Base-by-base conservation (phyloP, 208 protist genomes). In the Trypanosoma theileri region DNA sequence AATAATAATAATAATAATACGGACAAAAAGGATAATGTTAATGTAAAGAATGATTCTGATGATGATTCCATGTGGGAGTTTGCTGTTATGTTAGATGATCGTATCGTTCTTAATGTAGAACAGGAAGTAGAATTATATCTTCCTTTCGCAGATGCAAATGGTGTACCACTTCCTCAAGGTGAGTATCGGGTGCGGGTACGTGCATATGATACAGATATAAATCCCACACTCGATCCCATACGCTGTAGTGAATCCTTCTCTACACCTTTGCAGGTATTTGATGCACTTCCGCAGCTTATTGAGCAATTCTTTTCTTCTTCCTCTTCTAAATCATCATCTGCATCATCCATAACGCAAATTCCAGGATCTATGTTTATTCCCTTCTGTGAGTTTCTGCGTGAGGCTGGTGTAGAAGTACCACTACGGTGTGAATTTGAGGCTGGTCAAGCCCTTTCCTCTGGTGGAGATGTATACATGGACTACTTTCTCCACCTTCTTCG, bases 21-120 rank as follows among this genome's bases (percentile, higher is more conserved):
- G 28, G 31, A 19, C 26, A 59, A 13, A 16, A 40, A 57, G 8
- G 41, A 59, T 21, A 45, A 46, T 4, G 40, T 48, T 11, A 52
- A 21, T 59, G 56, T 48, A 28, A 28, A 35, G 11, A 67, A 73
- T 35, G 53, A 63, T 8, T 59, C 56, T 4, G 74, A 79, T 21
- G 84, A 61, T 35, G 59, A 61, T 4, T 45, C 28, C 4, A 41
- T 31, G 64, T 96, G 91, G 88, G 77, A 78, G 50, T 96, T 96
- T 71, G 87, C 78, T 0, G 83, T 88, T 13, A 91, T 94, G 91
- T 68, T 96, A 19, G 78, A 94, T 71, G 91, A 96, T 67, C 75
- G 77, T 51, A 84, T 75, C 10, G 59, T 66, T 24, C 75, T 96
- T 19, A 86, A 75, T 35, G 67, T 73, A 60, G 77, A 82, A 55